phyloP scores from a whole-genome alignment of 2,329 filamentous ascomycete genomes.

The Aspergillus sp. region DNA sequence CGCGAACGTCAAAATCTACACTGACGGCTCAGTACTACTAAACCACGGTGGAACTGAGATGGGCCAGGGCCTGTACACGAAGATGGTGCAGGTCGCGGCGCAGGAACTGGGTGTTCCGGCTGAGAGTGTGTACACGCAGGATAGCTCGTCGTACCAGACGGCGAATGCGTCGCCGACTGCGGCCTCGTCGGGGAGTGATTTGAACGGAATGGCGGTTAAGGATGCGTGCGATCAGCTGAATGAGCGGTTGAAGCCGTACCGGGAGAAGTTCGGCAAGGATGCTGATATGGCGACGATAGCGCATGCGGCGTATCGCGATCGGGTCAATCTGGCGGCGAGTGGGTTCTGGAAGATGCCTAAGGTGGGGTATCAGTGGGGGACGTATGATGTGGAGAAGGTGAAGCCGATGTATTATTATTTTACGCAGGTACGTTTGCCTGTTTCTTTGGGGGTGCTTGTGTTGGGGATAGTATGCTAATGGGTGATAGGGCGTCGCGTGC shows the following conservation, averaged over 20 bases:
- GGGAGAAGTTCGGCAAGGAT: conserved; percentile 69
- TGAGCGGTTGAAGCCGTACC: conserved; percentile 76
- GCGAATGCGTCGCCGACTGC: conserved; percentile 29
- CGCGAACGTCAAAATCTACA: conserved; percentile 25
- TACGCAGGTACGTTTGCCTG: conserved; percentile 65
- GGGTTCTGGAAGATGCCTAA: conserved; percentile 97
- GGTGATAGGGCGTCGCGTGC: conserved; percentile 66
- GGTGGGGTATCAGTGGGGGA: conserved; percentile 93
- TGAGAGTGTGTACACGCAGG: conserved; percentile 24
- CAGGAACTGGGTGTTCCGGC: conserved; percentile 22
- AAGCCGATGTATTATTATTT: conserved; percentile 99
- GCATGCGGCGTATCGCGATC: conserved; percentile 89
- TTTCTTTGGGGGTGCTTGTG: no score
- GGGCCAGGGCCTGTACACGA: conserved; percentile 30
- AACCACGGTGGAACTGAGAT: conserved; percentile 30
- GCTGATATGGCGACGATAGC: conserved; percentile 86
- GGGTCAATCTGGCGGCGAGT: conserved; percentile 90
- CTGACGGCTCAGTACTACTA: conserved; percentile 26
- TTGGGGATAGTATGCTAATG: neutral
- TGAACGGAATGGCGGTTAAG: conserved; percentile 29
- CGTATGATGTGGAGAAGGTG: conserved; percentile 42
- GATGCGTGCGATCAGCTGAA: conserved; percentile 62
- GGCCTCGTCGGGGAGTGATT: conserved; percentile 26
- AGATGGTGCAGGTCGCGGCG: conserved; percentile 28
- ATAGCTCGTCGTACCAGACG: conserved; percentile 24